Evolutionary conservation across 331 rosid genomes (phyloP).

Genomic region (Pyracantha coccinea): DNA sequence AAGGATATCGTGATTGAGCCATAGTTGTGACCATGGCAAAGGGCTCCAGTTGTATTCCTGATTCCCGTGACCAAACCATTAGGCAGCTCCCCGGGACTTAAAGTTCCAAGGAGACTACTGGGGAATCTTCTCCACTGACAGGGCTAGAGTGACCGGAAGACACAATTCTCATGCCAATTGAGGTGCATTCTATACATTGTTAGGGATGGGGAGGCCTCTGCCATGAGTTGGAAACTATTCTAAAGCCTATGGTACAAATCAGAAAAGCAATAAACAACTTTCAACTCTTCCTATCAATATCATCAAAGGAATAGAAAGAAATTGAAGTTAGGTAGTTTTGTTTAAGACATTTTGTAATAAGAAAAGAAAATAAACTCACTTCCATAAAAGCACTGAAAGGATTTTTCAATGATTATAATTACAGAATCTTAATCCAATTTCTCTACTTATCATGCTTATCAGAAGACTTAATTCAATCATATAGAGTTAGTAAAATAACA

Average conservation of each 20-base stretch:
- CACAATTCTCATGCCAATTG: not conserved
- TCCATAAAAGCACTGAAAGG: not conserved
- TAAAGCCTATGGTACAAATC: not conserved
- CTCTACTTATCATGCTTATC: not conserved
- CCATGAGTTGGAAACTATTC: not conserved
- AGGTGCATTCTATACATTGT: not conserved
- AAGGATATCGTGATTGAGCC: not conserved
- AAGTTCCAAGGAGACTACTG: not conserved
- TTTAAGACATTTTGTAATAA: not conserved
- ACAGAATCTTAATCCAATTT: not conserved
- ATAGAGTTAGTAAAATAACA: not conserved
- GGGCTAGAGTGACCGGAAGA: not conserved
- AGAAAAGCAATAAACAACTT: not conserved
- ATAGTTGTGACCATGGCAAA: not conserved
- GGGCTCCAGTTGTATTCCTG: not conserved
- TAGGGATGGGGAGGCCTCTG: not conserved
- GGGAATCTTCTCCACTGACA: not conserved
- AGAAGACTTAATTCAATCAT: constrained; percentile 2
- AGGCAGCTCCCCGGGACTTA: not conserved
- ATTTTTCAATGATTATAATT: not conserved
- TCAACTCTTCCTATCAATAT: not conserved
- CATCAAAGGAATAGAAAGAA: not conserved
- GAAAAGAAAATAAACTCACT: not conserved
- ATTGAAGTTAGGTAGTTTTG: not conserved
- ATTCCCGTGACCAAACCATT: not conserved